Conservation (phyloP, 768 basidiomycete species). For the Daedalea quercina region DNA sequence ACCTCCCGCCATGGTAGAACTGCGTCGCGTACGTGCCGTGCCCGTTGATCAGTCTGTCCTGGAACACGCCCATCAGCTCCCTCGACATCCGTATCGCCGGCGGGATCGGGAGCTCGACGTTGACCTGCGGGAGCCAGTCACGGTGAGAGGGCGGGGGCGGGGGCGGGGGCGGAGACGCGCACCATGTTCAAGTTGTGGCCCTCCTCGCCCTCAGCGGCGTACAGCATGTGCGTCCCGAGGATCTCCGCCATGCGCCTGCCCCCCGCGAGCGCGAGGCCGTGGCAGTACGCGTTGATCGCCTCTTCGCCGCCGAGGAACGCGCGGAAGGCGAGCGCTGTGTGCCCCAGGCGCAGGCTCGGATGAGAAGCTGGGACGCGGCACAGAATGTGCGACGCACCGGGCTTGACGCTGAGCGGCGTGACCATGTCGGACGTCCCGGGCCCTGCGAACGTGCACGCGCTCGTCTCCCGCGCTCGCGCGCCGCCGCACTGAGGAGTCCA, state of each 20-base stretch:
- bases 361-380: too few species aligned
- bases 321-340: conserved; percentile 62
- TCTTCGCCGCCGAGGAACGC: conserved; percentile 66
- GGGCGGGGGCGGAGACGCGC: too few species aligned
- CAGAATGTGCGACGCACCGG: too few species aligned
- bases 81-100: neutral
- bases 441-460: too few species aligned
- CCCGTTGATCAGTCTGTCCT: conserved; percentile 18
- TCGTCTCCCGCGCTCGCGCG: too few species aligned
- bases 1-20: conserved; percentile 23
- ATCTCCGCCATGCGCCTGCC: conserved; percentile 51
- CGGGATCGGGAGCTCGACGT: conserved; percentile 31
- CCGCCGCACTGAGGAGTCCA: too few species aligned
- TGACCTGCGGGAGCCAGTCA: conserved; percentile 26
- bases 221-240: conserved; percentile 55
- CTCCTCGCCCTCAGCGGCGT: conserved; percentile 40
- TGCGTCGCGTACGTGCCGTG: conserved; percentile 21
- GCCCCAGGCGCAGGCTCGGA: conserved; percentile 15
- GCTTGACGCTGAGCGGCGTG: too few species aligned
- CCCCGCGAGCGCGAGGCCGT: conserved; percentile 56
- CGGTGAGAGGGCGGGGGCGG: too few species aligned
- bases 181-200: conserved; percentile 67
- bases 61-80: conserved; percentile 5
- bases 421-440: too few species aligned
- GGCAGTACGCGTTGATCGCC: conserved; percentile 63